Evolutionary conservation across 805 yeast species (phyloP).

Genomic region (Lachancea quebecensis): DNA sequence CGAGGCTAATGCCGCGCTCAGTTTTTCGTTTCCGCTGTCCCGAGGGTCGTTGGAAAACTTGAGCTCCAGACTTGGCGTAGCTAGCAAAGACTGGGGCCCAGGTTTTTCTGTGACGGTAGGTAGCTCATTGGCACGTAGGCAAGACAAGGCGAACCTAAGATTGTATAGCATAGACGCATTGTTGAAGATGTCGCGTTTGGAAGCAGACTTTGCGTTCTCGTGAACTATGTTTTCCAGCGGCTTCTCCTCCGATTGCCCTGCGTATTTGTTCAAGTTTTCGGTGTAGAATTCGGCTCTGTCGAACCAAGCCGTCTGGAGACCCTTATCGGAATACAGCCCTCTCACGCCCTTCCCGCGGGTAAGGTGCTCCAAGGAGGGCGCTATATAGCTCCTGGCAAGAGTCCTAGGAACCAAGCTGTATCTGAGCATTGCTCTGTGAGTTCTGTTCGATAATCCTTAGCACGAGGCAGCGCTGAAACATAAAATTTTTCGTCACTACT

Average conservation of each 20-base stretch:
- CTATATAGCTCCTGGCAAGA: constrained; percentile 15
- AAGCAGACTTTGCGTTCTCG: constrained; percentile 25
- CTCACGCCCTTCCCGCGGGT: constrained; percentile 35
- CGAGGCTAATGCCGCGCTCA: constrained; percentile 43
- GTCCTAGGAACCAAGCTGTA: constrained; percentile 3
- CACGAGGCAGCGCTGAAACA: background rate
- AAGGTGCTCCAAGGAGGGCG: constrained; percentile 21
- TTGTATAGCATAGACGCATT: constrained; percentile 37
- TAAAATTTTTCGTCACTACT: background rate
- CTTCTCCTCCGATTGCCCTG: constrained; percentile 21
- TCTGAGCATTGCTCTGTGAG: constrained; percentile 2
- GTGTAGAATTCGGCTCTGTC: constrained; percentile 37
- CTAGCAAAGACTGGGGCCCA: constrained; percentile 33
- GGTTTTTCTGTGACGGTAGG: constrained; percentile 15
- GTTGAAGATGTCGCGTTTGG: constrained; percentile 31
- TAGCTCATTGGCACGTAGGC: constrained; percentile 24
- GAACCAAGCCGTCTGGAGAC: constrained; percentile 47
- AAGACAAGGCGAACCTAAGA: constrained; percentile 32
- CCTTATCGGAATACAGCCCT: constrained; percentile 43
- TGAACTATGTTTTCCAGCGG: constrained; percentile 22
- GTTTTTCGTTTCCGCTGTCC: constrained; percentile 29
- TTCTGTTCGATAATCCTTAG: background rate
- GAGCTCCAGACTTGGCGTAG: constrained; percentile 36
- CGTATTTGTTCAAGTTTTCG: constrained; percentile 34
- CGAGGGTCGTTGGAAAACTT: constrained; percentile 28